Base-by-base conservation (phyloP, 1,284 basidiomycete genomes). In the Fistulina hepatica region DNA sequence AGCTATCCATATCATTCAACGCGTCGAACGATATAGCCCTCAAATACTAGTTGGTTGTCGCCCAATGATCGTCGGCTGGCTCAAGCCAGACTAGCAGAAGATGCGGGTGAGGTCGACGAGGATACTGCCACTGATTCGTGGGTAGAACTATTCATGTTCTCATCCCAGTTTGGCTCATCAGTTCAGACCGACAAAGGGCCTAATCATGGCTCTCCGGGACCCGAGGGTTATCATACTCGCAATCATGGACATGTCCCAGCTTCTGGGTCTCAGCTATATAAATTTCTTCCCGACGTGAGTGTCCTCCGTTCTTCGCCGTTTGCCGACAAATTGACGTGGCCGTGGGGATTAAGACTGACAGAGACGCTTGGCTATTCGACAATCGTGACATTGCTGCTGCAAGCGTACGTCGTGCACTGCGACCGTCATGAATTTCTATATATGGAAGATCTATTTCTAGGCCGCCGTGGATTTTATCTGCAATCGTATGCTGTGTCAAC, bases 81-180 rank as follows among this genome's bases (percentile, higher is more conserved):
- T 2, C 77, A 80, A 50, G 71, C 73, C 1, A 72, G 84, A 6
- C 65, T 88, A 21, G 68, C 77, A 0, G 81, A 85, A 52, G 82
- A 86, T 51, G 74, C 71, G n/a, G 80, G 80, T 2, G 79, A 81
- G 56, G 73, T 75, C 0, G 78, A 81, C 44, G 57, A 69, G 44
- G 77, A 79, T 47, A 64, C 65, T 27, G 52, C 53, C 0, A 54
- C 67, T 31, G 69, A 74, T 34, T 69, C 72, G 73, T 77, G 46
- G 33, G 72, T 60, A n/a, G n/a, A n/a, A n/a, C n/a, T n/a, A n/a
- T n/a, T n/a, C n/a, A n/a, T n/a, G n/a, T n/a, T n/a, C n/a, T n/a
- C n/a, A n/a, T n/a, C n/a, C 11, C 6, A 9, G 33, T 20, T 15
- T 34, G 11, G 10, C 7, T 22, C 8, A 11, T 21, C 20, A 26